These are phyloP conservation scores for Backusella macrospora DNA, from an alignment of 192 early-diverging fungal species.

Conservation along the genomic window DNA sequence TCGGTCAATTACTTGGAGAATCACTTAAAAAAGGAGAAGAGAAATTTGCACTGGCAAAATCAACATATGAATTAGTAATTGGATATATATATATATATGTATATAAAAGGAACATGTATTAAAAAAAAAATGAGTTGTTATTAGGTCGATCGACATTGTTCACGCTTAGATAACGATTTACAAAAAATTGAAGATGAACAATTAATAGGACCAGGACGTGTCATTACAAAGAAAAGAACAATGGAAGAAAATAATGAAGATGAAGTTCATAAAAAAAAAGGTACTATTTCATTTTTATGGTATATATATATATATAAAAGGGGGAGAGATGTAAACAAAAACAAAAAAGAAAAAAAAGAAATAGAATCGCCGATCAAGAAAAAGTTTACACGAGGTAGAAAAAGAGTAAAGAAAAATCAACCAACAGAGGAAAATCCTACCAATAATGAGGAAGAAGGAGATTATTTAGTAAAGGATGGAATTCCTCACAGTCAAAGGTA, in stretches of 20 bases:
- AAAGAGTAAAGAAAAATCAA: slow-evolving; percentile 10
- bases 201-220: slow-evolving; percentile 62
- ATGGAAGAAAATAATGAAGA: slow-evolving; percentile 32
- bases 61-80: slow-evolving; percentile 92
- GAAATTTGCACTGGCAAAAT: slow-evolving; percentile 89
- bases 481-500: no score
- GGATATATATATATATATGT: no score
- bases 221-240: slow-evolving; percentile 12
- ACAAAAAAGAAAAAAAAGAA: no score
- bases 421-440: background rate
- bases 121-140: no score
- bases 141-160: slow-evolving; percentile 86
- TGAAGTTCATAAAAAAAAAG: slow-evolving; percentile 32
- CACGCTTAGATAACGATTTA: slow-evolving; percentile 91
- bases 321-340: no score
- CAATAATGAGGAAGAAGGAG: background rate
- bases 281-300: no score
- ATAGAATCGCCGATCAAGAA: background rate
- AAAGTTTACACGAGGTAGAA: slow-evolving; percentile 13
- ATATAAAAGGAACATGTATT: no score
- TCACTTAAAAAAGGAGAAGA: slow-evolving; percentile 87
- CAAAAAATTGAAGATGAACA: slow-evolving; percentile 91
- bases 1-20: slow-evolving; percentile 67
- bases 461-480: slow-evolving; percentile 31
- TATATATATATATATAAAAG: no score